These are phyloP conservation scores for Dinochytrium kinnereticum DNA, from an alignment of 371 early-diverging fungal species.

Conservation along the genomic window DNA sequence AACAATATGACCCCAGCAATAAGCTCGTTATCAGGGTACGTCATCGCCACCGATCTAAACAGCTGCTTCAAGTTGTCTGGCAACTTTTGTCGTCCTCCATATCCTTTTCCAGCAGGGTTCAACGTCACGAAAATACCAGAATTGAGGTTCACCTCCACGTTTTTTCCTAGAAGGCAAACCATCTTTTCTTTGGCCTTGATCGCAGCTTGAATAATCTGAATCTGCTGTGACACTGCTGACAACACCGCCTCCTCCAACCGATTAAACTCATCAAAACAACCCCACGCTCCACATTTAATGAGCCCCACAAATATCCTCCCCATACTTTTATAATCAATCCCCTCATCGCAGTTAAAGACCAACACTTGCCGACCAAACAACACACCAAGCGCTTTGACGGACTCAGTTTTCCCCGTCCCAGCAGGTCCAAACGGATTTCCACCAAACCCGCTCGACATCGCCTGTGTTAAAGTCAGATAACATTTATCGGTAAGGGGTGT, in stretches of 20 bases:
- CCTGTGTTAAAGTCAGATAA: constrained; percentile 59
- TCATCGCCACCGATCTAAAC: constrained; percentile 66
- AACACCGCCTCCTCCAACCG: constrained; percentile 61
- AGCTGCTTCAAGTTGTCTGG: constrained; percentile 67
- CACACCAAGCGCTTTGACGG: constrained; percentile 59
- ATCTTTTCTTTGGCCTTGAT: constrained; percentile 41
- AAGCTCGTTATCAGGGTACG: constrained; percentile 58
- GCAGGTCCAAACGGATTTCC: constrained; percentile 61
- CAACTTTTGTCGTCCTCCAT: constrained; percentile 67
- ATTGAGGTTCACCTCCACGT: constrained; percentile 49
- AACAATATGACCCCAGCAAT: constrained; percentile 60
- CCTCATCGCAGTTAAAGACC: constrained; percentile 69
- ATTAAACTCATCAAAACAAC: constrained; percentile 76
- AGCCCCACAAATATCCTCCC: constrained; percentile 61
- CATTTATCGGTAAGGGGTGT: constrained; percentile 64
- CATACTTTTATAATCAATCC: constrained; percentile 63
- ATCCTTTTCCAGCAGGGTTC: constrained; percentile 66
- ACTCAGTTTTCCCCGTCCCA: constrained; percentile 66
- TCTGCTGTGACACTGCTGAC: constrained; percentile 61
- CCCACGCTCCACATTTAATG: constrained; percentile 65
- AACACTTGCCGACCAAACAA: constrained; percentile 63
- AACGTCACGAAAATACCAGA: constrained; percentile 70
- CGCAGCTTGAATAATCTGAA: constrained; percentile 60
- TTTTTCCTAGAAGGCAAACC: constrained; percentile 46
- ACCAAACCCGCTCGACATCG: constrained; percentile 61